Conservation (phyloP, 805 yeast species). For the Huiozyma naganishii region DNA sequence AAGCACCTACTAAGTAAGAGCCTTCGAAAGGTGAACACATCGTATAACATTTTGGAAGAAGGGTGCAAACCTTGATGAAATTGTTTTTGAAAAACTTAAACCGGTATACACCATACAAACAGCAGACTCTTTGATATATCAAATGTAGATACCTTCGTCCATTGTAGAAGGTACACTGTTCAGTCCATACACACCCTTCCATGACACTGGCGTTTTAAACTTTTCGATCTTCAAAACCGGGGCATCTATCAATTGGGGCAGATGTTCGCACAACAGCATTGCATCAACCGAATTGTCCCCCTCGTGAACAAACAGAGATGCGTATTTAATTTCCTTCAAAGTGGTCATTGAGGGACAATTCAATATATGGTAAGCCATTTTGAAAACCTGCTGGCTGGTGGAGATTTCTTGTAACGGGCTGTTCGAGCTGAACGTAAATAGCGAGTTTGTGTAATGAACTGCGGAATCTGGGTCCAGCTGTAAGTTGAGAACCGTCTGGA, state of each 20-base stretch:
- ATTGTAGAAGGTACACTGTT: slow-evolving; percentile 53
- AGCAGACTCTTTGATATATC: not conserved
- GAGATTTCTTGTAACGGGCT: slow-evolving; percentile 22
- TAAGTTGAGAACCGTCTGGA: slow-evolving; percentile 15
- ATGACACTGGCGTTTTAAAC: slow-evolving; percentile 58
- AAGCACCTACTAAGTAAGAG: too few relatives aligned
- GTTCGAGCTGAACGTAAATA: slow-evolving; percentile 15
- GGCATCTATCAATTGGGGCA: slow-evolving; percentile 4
- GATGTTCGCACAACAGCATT: slow-evolving; percentile 12
- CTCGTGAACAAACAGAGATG: slow-evolving; percentile 66
- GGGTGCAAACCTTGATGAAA: too few relatives aligned
- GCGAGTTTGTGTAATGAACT: slow-evolving; percentile 10
- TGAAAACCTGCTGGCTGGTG: slow-evolving; percentile 20
- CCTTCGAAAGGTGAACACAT: too few relatives aligned
- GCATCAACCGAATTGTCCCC: slow-evolving; percentile 84
- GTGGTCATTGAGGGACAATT: slow-evolving; percentile 7
- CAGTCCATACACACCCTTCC: slow-evolving; percentile 80
- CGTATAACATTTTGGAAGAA: too few relatives aligned
- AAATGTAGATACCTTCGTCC: slow-evolving; percentile 60
- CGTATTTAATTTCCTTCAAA: slow-evolving; percentile 26
- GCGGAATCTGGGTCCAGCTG: slow-evolving; percentile 10
- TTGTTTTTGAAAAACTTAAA: too few relatives aligned
- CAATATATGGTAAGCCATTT: slow-evolving; percentile 21
- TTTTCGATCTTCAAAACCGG: slow-evolving; percentile 10
- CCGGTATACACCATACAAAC: too few relatives aligned